A percentile compares a stretch with the other conserved stretches of the same genome.
These are phyloP conservation scores for Cephaloascus albidus DNA, from an alignment of 805 yeast genomes.

Conservation along the genomic window DNA sequence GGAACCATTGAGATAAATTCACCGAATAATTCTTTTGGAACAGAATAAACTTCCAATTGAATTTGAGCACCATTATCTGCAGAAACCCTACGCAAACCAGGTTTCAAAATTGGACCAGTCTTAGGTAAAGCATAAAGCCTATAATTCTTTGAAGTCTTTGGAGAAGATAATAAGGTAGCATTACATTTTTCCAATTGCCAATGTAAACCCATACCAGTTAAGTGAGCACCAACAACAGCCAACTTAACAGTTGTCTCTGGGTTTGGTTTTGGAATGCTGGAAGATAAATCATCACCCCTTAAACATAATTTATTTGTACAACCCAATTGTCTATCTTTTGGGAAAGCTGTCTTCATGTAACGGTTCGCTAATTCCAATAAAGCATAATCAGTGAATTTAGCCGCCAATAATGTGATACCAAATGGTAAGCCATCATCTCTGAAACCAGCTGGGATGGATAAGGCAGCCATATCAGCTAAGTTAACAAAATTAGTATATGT, in stretches of 20 bases:
- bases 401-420: slow-evolving; percentile 81
- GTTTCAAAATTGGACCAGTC: slow-evolving; percentile 76
- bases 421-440: slow-evolving; percentile 80
- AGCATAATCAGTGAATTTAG: slow-evolving; percentile 82
- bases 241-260: slow-evolving; percentile 42
- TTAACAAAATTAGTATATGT: slow-evolving; percentile 98
- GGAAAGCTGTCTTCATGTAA: slow-evolving; percentile 42
- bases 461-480: slow-evolving; percentile 85
- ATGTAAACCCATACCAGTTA: slow-evolving; percentile 79
- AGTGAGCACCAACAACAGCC: slow-evolving; percentile 96
- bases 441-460: slow-evolving; percentile 89
- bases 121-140: slow-evolving; percentile 73
- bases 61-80: slow-evolving; percentile 46
- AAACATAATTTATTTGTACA: slow-evolving; percentile 26
- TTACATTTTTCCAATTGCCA: slow-evolving; percentile 88
- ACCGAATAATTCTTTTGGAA: slow-evolving; percentile 75
- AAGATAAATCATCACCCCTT: slow-evolving; percentile 35
- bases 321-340: slow-evolving; percentile 49
- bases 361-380: slow-evolving; percentile 73
- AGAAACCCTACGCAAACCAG: slow-evolving; percentile 72
- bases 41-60: slow-evolving; percentile 72
- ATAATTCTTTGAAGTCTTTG: slow-evolving; percentile 66
- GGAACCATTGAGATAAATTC: slow-evolving; percentile 83
- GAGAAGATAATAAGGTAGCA: slow-evolving; percentile 58
- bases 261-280: slow-evolving; percentile 33